phyloP scores from a whole-genome alignment of 2,329 filamentous ascomycete species.

The Epichloe glyceriae region DNA sequence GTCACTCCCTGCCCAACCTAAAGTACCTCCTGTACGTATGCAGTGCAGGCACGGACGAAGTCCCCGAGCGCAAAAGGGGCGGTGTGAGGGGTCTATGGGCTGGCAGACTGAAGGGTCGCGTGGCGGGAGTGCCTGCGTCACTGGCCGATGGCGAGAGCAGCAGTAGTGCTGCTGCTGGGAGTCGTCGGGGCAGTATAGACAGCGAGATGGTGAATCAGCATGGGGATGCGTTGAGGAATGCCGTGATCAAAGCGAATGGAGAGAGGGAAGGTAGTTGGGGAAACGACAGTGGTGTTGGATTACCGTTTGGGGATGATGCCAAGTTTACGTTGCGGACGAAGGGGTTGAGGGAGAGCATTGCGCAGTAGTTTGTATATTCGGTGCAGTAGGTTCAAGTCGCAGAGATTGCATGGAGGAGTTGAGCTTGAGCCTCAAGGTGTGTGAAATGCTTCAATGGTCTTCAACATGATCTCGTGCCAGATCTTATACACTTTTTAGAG shows the following conservation, averaged over 20 bases:
- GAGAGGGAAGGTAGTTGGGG: slow-evolving; percentile 6
- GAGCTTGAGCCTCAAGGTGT: too few species aligned
- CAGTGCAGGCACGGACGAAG: slow-evolving; percentile 58
- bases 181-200: slow-evolving; percentile 30
- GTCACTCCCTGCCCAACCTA: slow-evolving; percentile 84
- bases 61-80: slow-evolving; percentile 48
- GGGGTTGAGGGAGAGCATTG: slow-evolving; percentile 36
- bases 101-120: slow-evolving; percentile 29
- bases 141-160: slow-evolving; percentile 23
- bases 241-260: slow-evolving; percentile 16
- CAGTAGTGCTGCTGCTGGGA: slow-evolving; percentile 24
- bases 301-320: slow-evolving; percentile 33
- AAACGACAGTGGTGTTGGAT: slow-evolving; percentile 14
- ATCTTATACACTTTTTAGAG: too few species aligned
- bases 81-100: slow-evolving; percentile 47
- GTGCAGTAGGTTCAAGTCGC: not conserved
- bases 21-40: slow-evolving; percentile 87
- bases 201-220: slow-evolving; percentile 28
- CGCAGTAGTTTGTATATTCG: not conserved
- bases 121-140: slow-evolving; percentile 11
- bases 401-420: too few species aligned
- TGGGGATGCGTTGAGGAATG: slow-evolving; percentile 24
- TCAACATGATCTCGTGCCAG: too few species aligned
- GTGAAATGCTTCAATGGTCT: too few species aligned
- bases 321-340: slow-evolving; percentile 43